Evolutionary conservation across 2,329 filamentous ascomycete species (phyloP), one percentile per base, ranked within the genome.

Genomic region (Aspergillus terreus): DNA sequence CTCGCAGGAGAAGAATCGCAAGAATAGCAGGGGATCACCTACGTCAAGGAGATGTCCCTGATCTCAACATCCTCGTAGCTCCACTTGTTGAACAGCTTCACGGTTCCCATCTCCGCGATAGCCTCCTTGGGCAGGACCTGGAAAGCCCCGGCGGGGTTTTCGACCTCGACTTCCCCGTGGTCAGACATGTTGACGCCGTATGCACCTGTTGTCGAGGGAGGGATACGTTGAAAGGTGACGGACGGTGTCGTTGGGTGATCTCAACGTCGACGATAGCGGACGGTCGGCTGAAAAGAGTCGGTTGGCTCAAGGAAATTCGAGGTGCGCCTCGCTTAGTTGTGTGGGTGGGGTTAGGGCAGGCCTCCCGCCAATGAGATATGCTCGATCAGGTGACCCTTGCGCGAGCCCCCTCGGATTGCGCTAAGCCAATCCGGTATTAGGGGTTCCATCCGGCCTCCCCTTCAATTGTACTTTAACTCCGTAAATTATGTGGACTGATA

Each of bases 11-110:
- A 54, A 49, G 15, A 62, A 56, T 58, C 58, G 62, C 55, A 63
- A 56, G 63, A 42, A 23, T 63, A 66, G 54, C 51, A 55, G 58
- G 58, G 58, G 50, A 55, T 48, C 69, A 76, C 90, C 82, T 95
- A 99, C 94, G 92, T 97, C 82, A 99, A 84, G 72, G 94, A 99
- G 82, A 99, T 97, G 78, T 99, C 94, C 78, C 92, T 87, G 80
- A 99, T 94, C 85, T 99, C 94, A 74, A 99, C 92, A 86, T 97
- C 90, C 77, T 94, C 94, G 81, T 97, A 99, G 80, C 80, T 86
- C 86, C 92, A 96, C 81, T 95, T 95, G 87, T 94, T 95, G 86
- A 96, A 95, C 71, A 96, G 85, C 87, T 95, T 95, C 77, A 94
- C 83, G 80, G 83, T 87, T 78, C 91, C 92, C 79, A 94, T 86